Conservation (phyloP, 1,139 yeast species). For the Taphrina confusa region DNA sequence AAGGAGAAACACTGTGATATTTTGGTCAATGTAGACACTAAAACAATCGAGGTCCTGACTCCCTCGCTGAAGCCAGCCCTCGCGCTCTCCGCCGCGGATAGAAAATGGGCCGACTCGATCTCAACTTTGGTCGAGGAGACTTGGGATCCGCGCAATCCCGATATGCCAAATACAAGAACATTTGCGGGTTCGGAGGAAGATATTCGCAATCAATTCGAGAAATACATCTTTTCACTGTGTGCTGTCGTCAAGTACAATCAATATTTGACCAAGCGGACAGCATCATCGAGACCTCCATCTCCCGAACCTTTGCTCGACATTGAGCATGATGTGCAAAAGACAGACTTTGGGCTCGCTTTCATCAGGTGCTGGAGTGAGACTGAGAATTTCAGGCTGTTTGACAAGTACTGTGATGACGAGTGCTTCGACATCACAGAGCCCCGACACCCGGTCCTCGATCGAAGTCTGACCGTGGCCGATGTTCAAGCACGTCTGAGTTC, state of each 20-base stretch:
- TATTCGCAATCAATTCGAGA: conserved; percentile 84
- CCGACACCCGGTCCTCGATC: conserved; percentile 53
- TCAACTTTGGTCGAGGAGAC: conserved; percentile 45
- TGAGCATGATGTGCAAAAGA: conserved; percentile 50
- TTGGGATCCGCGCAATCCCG: conserved; percentile 52
- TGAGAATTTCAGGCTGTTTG: conserved; percentile 69
- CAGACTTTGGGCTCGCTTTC: conserved; percentile 54
- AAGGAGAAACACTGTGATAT: conserved; percentile 61
- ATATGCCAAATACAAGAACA: conserved; percentile 49
- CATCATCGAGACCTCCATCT: neutral
- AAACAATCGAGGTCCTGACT: conserved; percentile 54
- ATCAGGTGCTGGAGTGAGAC: conserved; percentile 66
- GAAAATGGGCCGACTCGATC: conserved; percentile 61
- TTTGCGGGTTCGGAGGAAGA: conserved; percentile 85
- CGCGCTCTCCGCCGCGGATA: conserved; percentile 62
- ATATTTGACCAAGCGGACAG: conserved; percentile 45
- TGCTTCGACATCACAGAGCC: conserved; percentile 86
- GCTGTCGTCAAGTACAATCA: conserved; percentile 70
- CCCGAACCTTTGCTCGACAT: conserved; percentile 34
- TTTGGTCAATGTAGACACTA: conserved; percentile 57
- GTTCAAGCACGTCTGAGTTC: conserved; percentile 25
- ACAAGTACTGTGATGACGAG: conserved; percentile 76
- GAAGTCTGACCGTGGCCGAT: conserved; percentile 31
- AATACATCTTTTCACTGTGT: conserved; percentile 74
- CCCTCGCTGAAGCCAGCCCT: conserved; percentile 51